Conservation (phyloP, 2,329 filamentous ascomycete genomes). For the Monosporascus ibericus region DNA sequence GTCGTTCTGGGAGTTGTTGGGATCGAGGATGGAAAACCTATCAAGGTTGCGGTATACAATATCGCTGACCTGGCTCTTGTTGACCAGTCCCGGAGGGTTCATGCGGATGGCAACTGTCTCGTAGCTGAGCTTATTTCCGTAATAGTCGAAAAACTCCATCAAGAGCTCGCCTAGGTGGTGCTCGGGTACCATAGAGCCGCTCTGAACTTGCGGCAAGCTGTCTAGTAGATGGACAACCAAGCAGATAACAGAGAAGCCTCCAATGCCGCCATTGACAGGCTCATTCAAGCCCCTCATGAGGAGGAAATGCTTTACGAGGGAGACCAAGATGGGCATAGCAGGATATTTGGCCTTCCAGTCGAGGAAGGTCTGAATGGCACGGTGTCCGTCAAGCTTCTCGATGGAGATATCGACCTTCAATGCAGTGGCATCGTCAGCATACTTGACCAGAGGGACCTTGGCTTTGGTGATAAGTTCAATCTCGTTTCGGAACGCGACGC, state of each 20-base stretch:
- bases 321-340: conserved; percentile 78
- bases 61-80: conserved; percentile 51
- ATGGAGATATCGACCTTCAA: conserved; percentile 91
- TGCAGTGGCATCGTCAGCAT: conserved; percentile 68
- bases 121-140: conserved; percentile 76
- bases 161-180: conserved; percentile 74
- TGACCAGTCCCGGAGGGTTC: conserved; percentile 65
- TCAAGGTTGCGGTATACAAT: conserved; percentile 54
- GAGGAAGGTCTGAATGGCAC: conserved; percentile 74
- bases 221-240: conserved; percentile 86
- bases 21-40: conserved; percentile 84
- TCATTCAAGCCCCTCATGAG: conserved; percentile 88
- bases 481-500: conserved; percentile 51
- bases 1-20: conserved; percentile 79
- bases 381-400: conserved; percentile 78
- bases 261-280: conserved; percentile 83
- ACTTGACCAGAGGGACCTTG: conserved; percentile 90
- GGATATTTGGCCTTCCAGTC: conserved; percentile 76
- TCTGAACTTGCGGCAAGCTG: conserved; percentile 65
- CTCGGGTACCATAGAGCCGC: conserved; percentile 49
- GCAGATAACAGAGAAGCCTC: conserved; percentile 91
- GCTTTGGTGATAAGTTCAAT: conserved; percentile 67
- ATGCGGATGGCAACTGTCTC: conserved; percentile 66
- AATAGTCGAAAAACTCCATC: conserved; percentile 83
- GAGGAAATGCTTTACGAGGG: conserved; percentile 87